Conservation (phyloP, 176 grass and related monocot species). For the Themeda triandra region DNA sequence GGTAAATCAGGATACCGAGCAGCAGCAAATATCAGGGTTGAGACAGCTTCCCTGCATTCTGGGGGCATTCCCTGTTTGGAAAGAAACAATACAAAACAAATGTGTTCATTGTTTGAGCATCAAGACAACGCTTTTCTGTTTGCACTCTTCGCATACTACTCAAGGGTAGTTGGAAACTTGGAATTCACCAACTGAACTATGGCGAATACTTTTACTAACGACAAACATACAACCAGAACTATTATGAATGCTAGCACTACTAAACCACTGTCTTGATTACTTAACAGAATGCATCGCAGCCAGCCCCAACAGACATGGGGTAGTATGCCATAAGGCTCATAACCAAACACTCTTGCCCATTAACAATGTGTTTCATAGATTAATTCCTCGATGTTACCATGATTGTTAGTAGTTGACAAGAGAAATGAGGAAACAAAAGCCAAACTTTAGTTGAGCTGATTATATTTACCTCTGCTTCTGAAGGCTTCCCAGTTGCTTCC, state of each 20-base stretch:
- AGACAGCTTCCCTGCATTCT: slow-evolving; percentile 73
- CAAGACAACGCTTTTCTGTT: not conserved
- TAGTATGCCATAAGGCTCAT: not conserved
- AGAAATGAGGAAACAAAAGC: not conserved
- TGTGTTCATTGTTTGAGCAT: not conserved
- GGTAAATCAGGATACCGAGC: slow-evolving; percentile 83
- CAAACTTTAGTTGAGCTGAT: not conserved
- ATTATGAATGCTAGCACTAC: not conserved
- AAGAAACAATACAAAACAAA: not conserved
- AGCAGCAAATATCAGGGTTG: slow-evolving; percentile 84
- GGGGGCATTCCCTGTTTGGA: slow-evolving; percentile 63
- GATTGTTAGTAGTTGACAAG: not conserved
- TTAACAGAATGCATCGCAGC: not conserved
- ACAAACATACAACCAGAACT: not conserved
- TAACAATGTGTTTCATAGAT: not conserved
- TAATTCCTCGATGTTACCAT: not conserved
- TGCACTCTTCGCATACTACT: not conserved
- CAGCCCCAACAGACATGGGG: not conserved
- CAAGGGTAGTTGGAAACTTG: not conserved
- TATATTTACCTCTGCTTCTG: slow-evolving; percentile 62
- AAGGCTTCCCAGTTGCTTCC: slow-evolving; percentile 63
- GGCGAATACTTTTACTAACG: not conserved
- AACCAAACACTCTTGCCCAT: not conserved
- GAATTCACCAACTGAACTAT: not conserved
- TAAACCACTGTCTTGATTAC: not conserved